Percentiles rank a stretch among this genome's conserved stretches.
These are phyloP conservation scores for Dillenia suffruticosa DNA, from an alignment of 164 flowering plant species.

Conservation along the genomic window DNA sequence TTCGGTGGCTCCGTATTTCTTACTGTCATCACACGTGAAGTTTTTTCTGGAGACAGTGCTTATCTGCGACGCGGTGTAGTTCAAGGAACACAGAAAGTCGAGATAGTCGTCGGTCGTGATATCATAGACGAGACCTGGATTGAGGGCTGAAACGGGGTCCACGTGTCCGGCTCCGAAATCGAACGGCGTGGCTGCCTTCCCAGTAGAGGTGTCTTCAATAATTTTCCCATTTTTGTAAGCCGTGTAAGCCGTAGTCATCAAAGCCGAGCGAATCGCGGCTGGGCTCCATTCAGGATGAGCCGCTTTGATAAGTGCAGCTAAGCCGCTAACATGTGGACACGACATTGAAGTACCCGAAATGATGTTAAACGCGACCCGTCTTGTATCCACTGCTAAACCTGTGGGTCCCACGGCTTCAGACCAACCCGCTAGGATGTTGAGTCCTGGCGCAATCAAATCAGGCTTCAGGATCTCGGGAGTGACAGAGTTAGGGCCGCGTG, in stretches of 20 bases:
- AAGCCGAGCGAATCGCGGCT: conserved; percentile 19
- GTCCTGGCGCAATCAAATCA: conserved; percentile 25
- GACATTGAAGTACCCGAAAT: conserved; percentile 30
- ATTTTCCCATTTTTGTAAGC: conserved; percentile 5
- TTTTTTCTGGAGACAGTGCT: neutral
- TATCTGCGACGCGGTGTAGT: conserved; percentile 2
- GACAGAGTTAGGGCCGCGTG: conserved; percentile 16
- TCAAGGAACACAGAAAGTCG: conserved; percentile 13
- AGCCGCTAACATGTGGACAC: conserved; percentile 23
- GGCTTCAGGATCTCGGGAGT: conserved; percentile 19
- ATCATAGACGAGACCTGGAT: conserved; percentile 23
- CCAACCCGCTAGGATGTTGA: conserved; percentile 23
- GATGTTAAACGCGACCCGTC: conserved; percentile 15
- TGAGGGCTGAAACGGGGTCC: conserved; percentile 15
- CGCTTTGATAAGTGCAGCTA: conserved; percentile 19
- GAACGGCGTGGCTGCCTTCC: conserved; percentile 14
- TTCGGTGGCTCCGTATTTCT: conserved; percentile 1
- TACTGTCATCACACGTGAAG: neutral
- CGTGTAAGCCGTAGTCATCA: conserved; percentile 24
- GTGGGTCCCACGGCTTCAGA: conserved; percentile 11
- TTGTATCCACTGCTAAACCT: neutral
- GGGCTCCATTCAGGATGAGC: conserved; percentile 24
- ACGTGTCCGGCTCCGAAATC: conserved; percentile 22
- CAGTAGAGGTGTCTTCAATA: conserved; percentile 11
- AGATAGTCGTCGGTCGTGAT: conserved; percentile 7